These are phyloP conservation scores for Protomyces inouyei DNA, from an alignment of 1,139 yeast genomes.

Conservation along the genomic window DNA sequence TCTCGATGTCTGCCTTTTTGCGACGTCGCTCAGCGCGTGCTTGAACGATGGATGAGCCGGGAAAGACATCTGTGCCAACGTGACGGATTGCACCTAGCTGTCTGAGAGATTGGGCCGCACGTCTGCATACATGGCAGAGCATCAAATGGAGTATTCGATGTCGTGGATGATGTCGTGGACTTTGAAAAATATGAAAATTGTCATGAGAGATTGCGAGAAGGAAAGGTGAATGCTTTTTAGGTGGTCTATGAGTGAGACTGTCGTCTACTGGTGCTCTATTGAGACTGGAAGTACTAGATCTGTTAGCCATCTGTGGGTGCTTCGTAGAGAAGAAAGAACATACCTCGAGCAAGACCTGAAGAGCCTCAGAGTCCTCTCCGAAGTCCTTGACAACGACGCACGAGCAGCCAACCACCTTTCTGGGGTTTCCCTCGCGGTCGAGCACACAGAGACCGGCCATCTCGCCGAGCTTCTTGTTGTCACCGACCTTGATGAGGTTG, in stretches of 20 bases:
- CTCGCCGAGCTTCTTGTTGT: slow-evolving; percentile 99
- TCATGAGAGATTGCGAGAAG: background rate
- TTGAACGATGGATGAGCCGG: background rate
- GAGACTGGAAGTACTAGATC: background rate
- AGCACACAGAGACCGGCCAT: slow-evolving; percentile 99
- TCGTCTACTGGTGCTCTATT: background rate
- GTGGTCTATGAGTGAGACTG: background rate
- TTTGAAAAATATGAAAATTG: too few species aligned
- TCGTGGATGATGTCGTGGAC: too few species aligned
- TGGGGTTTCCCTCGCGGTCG: slow-evolving; percentile 99
- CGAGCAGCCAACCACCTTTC: slow-evolving; percentile 99
- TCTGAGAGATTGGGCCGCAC: background rate
- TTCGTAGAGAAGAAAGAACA: background rate
- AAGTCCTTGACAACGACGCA: slow-evolving; percentile 86
- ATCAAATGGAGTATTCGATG: background rate
- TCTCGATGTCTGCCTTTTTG: background rate
- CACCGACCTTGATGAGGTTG: slow-evolving; percentile 98
- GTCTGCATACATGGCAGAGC: background rate
- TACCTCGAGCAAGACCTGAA: slow-evolving; percentile 41
- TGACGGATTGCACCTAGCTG: background rate
- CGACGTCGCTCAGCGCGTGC: background rate
- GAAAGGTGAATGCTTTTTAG: background rate
- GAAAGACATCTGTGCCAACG: background rate
- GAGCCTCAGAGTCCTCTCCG: slow-evolving; percentile 78
- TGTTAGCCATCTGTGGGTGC: background rate